Evolutionary conservation across 2,329 filamentous ascomycete species (phyloP), one percentile per base, ranked within the genome.

Genomic region (Beauveria caledonica): DNA sequence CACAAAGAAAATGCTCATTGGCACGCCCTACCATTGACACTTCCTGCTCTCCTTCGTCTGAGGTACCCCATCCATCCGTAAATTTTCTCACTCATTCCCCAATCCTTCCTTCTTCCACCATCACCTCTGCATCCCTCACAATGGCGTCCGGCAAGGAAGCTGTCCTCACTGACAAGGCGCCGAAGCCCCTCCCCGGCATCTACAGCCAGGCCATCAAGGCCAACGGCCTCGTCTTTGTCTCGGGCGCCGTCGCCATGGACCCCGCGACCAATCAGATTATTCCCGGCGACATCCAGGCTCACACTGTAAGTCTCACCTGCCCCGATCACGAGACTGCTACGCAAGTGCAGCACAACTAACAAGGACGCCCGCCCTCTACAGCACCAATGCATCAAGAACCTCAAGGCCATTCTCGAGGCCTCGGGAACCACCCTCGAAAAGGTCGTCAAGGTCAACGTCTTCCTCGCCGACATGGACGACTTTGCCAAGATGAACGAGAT

Each of bases 401-500:
- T 92, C 66, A 77, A 80, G 60, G 86, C 86, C 36, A 85, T 92
- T 63, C 79, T 92, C 40, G 81, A 85, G 62, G 87, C 84, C 54
- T 87, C 87, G 5, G 87, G 87, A 19, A 85, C 82, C 42, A 79
- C 76, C 60, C 77, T 92, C 49, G 75, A 79, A 49, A 84, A 84
- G 69, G 84, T 90, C 23, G 85, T 90, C 69, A 89, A 90, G 77
- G 85, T 88, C 63, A 85, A 83, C 66, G 85, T 90, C 67, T 91
- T 90, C 78, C 77, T 91, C 57, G 80, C 85, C 61, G 80, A 86
- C 69, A 90, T 91, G 87, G 83, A 81, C 64, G 80, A 90, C 73
- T 91, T 91, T 69, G 82, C 79, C 40, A 84, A 86, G 71, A 90
- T 91, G 86, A 92, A 91, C 73, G 80, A 81, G 67, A 81, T 87